Percentiles rank a stretch among this genome's conserved stretches.
phyloP scores from a whole-genome alignment of 371 early-diverging fungal species.

The Amoeboaphelidium occidentale region DNA sequence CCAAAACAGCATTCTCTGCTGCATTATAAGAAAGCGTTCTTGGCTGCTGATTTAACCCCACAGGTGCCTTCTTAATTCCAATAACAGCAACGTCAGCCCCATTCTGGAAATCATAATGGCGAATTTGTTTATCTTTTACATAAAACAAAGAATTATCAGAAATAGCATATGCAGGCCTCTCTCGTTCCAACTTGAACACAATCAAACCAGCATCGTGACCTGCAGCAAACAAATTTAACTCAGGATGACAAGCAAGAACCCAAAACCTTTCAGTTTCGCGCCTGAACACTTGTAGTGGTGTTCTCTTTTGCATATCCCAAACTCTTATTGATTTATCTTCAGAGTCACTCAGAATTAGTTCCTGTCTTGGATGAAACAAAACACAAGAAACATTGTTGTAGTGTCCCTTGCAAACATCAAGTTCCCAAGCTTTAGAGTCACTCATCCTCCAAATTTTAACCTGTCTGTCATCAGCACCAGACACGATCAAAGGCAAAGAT shows the following conservation, averaged over 20 bases:
- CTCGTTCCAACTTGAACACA: constrained; percentile 89
- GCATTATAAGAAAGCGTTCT: constrained; percentile 72
- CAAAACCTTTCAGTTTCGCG: constrained; percentile 94
- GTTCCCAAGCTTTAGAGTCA: constrained; percentile 89
- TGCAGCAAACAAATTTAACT: constrained; percentile 81
- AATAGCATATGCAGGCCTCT: constrained; percentile 66
- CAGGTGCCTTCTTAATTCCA: constrained; percentile 31
- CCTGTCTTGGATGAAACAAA: constrained; percentile 76
- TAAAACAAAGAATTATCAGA: constrained; percentile 47
- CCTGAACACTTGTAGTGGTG: constrained; percentile 61
- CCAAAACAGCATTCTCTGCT: constrained; percentile 60
- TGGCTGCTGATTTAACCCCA: constrained; percentile 15
- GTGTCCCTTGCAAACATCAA: constrained; percentile 92
- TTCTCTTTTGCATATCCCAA: constrained; percentile 86
- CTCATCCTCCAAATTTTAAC: constrained; percentile 96
- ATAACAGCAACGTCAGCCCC: constrained; percentile 46
- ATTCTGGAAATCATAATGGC: constrained; percentile 46
- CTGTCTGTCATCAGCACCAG: constrained; percentile 93
- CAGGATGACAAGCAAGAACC: constrained; percentile 83
- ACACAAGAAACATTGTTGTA: constrained; percentile 89
- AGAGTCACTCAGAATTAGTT: constrained; percentile 68
- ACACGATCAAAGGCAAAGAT: constrained; percentile 71
- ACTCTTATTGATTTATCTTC: constrained; percentile 95
- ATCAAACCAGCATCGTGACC: constrained; percentile 93
- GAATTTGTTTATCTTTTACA: constrained; percentile 53